phyloP scores from a whole-genome alignment of 352 stramenopile species.

The Phytophthora sansomeana region DNA sequence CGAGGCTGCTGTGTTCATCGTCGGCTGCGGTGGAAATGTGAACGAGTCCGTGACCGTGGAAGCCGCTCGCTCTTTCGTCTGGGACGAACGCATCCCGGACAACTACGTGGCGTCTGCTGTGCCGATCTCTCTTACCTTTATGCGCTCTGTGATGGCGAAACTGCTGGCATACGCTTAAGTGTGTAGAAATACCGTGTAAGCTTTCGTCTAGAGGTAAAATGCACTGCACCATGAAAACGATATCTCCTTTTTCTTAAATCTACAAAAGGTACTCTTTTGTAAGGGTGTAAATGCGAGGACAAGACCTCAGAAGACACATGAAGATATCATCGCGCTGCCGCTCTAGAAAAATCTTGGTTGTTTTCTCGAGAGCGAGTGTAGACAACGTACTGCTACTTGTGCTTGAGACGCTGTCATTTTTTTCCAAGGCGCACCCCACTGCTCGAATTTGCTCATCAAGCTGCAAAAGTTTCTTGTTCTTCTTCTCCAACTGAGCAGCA shows the following conservation, averaged over 20 bases:
- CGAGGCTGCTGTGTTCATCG: conserved; percentile 40
- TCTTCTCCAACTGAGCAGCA: conserved; percentile 16
- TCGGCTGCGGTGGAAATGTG: conserved; percentile 38
- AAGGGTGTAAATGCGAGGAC: conserved; percentile 15
- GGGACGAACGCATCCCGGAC: conserved; percentile 46
- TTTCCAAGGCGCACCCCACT: neutral
- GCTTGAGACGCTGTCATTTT: neutral
- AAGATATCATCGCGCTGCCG: conserved; percentile 23
- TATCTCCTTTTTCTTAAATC: conserved; percentile 2
- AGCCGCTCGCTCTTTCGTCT: conserved; percentile 36
- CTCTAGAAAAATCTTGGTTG: conserved; percentile 17
- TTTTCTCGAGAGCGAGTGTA: conserved; percentile 7
- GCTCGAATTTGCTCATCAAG: conserved; percentile 7
- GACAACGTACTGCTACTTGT: neutral
- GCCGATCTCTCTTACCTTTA: conserved; percentile 31
- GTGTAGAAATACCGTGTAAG: neutral
- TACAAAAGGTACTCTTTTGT: conserved; percentile 18
- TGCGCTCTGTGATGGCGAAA: conserved; percentile 35
- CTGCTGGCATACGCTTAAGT: conserved; percentile 27
- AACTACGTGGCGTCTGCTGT: conserved; percentile 30
- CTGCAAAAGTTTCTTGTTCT: conserved; percentile 13
- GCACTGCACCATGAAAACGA: neutral
- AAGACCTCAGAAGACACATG: conserved; percentile 17
- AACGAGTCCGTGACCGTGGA: conserved; percentile 42
- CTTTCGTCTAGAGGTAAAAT: neutral